Evolutionary conservation across 1,139 yeast species (phyloP), one percentile per base, ranked within the genome.

Genomic region (Scheffersomyces titani): DNA sequence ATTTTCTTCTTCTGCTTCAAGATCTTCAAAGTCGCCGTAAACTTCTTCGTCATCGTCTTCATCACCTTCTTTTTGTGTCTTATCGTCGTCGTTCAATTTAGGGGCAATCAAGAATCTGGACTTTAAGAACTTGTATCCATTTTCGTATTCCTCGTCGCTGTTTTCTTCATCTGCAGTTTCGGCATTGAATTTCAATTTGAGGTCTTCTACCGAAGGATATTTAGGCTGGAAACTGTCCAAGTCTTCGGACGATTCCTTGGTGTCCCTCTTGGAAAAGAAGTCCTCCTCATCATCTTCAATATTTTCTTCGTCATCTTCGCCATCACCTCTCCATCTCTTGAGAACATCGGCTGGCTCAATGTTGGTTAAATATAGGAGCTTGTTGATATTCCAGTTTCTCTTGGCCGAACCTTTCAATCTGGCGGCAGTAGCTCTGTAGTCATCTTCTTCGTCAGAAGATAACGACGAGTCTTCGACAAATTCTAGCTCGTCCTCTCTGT

Each of bases 21-120:
- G 76, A 70, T 89, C 96, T 70, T 90, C 96, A 67, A 89, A 90
- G 65, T 90, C 97, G 52, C 94, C 96, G 65, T 82, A 87, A 0
- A 83, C 72, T 61, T 86, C 91, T 52, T 82, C 86, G 11, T 77
- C 84, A 4, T 75, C 84, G 16, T 72, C 82, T 2, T 68, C 79
- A 1, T 67, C 80, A 1, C 65, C 78, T 18, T 73, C 76, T 6
- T 68, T 78, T 19, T 70, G 79, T 2, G 67, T 78, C 11, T 72
- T 74, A 3, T 67, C 77, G 7, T 69, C 77, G 40, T 67, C 77
- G 54, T 74, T 73, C 59, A 82, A 72, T 58, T 82, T 83, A 0
- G 96, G 91, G 3, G 96, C 90, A 21, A 85, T 81, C 55, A 90
- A 81, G 66, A 92, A 88, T 65, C 94, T 80, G 1, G 80, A 72